phyloP scores from a whole-genome alignment of 2,329 filamentous ascomycete genomes.

The Fusarium devonianum region DNA sequence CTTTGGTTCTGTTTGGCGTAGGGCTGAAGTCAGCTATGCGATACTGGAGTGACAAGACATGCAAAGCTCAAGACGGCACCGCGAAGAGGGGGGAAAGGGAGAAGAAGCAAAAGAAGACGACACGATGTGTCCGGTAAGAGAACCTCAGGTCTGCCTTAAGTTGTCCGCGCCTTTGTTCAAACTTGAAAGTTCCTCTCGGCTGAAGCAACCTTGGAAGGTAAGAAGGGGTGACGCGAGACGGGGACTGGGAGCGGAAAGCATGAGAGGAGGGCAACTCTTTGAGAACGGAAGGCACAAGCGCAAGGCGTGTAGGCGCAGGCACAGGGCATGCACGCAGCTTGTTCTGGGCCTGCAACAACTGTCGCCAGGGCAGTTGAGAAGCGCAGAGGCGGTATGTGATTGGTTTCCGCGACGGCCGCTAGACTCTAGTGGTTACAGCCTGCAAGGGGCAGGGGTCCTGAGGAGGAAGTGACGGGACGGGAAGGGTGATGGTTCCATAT shows the following conservation, averaged over 20 bases:
- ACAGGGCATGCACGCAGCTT: too few relatives aligned
- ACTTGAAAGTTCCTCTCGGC: too few relatives aligned
- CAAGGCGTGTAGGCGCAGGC: too few relatives aligned
- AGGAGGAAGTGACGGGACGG: too few relatives aligned
- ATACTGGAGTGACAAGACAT: constrained; percentile 9
- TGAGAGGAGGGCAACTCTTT: constrained; percentile 9
- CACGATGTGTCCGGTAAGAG: not conserved
- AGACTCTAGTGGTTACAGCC: constrained; percentile 20
- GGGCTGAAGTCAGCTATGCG: constrained; percentile 3
- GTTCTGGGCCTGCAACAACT: constrained; percentile 8
- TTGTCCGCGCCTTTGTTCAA: too few relatives aligned
- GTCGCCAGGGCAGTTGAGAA: constrained; percentile 15
- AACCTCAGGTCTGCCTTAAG: too few relatives aligned
- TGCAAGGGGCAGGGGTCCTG: constrained; percentile 31
- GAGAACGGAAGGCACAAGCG: constrained; percentile 14
- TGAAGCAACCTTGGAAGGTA: constrained; percentile 3
- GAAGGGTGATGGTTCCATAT: too few relatives aligned
- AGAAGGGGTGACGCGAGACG: too few relatives aligned
- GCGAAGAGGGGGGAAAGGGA: not conserved
- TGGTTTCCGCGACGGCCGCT: constrained; percentile 20
- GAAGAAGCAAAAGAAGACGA: constrained; percentile 4
- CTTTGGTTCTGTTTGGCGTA: not conserved
- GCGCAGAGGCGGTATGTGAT: constrained; percentile 10
- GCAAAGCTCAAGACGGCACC: constrained; percentile 2
- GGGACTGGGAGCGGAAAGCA: constrained; percentile 8